A percentile compares a stretch with the other conserved stretches of the same genome.
phyloP scores from a whole-genome alignment of 2,329 filamentous ascomycete species.

The Fusarium chlamydosporum region DNA sequence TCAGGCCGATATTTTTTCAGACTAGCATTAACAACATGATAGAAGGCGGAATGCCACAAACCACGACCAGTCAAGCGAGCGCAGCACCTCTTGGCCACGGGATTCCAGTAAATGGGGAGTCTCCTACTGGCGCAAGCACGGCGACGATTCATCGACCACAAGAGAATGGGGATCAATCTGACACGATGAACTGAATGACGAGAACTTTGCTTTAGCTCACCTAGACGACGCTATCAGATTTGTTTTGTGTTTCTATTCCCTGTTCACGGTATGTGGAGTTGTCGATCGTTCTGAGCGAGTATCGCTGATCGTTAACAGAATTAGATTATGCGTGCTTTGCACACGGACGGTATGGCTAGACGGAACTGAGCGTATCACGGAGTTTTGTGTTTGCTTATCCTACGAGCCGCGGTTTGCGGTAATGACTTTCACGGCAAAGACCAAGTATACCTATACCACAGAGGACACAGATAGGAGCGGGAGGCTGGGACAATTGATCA shows the following conservation, averaged over 20 bases:
- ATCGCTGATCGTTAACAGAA: slow-evolving; percentile 24
- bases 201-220: slow-evolving; percentile 29
- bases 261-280: slow-evolving; percentile 39
- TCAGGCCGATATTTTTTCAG: slow-evolving; percentile 46
- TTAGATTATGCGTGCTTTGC: slow-evolving; percentile 37
- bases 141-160: slow-evolving; percentile 55
- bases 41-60: slow-evolving; percentile 43
- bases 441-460: slow-evolving; percentile 43
- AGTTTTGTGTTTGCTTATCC: slow-evolving; percentile 39
- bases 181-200: slow-evolving; percentile 45
- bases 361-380: slow-evolving; percentile 35
- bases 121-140: slow-evolving; percentile 55
- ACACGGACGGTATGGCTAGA: slow-evolving; percentile 38
- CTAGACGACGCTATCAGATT: slow-evolving; percentile 31
- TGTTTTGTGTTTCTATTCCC: slow-evolving; percentile 32
- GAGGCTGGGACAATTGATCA: slow-evolving; percentile 34
- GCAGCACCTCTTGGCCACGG: slow-evolving; percentile 50
- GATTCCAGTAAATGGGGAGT: slow-evolving; percentile 45
- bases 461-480: slow-evolving; percentile 31
- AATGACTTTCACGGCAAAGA: slow-evolving; percentile 44
- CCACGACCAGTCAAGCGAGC: slow-evolving; percentile 48
- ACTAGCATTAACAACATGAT: slow-evolving; percentile 52
- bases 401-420: slow-evolving; percentile 36
- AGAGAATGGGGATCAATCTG: slow-evolving; percentile 37
- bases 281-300: background rate